Conservation (phyloP, 768 basidiomycete genomes). For the Suillus sp. region DNA sequence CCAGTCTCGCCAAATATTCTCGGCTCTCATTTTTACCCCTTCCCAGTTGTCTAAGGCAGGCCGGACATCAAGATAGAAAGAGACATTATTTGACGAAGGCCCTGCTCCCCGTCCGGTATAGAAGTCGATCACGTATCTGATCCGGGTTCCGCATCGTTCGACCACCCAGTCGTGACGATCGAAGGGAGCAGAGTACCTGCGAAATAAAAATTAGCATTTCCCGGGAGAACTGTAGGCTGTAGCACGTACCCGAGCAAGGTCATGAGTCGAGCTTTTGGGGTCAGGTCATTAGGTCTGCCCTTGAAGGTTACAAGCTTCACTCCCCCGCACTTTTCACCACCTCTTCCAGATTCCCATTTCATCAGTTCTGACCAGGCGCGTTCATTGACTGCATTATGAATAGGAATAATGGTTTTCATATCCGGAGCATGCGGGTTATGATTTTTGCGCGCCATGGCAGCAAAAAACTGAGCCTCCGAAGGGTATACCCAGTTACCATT, state of each 20-base stretch:
- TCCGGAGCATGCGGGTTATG: slow-evolving; percentile 85
- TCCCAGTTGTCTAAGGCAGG: slow-evolving; percentile 96
- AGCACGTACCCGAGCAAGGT: slow-evolving; percentile 78
- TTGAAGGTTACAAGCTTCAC: slow-evolving; percentile 87
- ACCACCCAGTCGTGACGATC: slow-evolving; percentile 98
- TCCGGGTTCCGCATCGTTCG: slow-evolving; percentile 85
- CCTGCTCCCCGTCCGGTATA: slow-evolving; percentile 75
- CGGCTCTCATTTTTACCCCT: slow-evolving; percentile 80
- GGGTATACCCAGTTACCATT: slow-evolving; percentile 95
- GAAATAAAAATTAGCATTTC: neutral
- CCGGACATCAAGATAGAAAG: slow-evolving; percentile 93
- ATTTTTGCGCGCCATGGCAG: slow-evolving; percentile 95
- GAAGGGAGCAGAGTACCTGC: slow-evolving; percentile 90
- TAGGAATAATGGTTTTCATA: slow-evolving; percentile 95
- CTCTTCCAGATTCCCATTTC: slow-evolving; percentile 80
- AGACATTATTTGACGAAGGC: slow-evolving; percentile 53
- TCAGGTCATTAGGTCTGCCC: slow-evolving; percentile 80
- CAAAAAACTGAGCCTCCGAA: slow-evolving; percentile 96
- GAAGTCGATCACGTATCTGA: slow-evolving; percentile 98
- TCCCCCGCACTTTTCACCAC: slow-evolving; percentile 81
- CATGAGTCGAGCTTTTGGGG: slow-evolving; percentile 79
- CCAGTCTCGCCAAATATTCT: slow-evolving; percentile 52
- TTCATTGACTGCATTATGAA: slow-evolving; percentile 99
- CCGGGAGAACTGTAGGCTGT: neutral
- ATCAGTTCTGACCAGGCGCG: slow-evolving; percentile 83